Evolutionary conservation across 441 rosid genomes (phyloP), one percentile per base, ranked within the genome.

Genomic region (Pelargonium australe): DNA sequence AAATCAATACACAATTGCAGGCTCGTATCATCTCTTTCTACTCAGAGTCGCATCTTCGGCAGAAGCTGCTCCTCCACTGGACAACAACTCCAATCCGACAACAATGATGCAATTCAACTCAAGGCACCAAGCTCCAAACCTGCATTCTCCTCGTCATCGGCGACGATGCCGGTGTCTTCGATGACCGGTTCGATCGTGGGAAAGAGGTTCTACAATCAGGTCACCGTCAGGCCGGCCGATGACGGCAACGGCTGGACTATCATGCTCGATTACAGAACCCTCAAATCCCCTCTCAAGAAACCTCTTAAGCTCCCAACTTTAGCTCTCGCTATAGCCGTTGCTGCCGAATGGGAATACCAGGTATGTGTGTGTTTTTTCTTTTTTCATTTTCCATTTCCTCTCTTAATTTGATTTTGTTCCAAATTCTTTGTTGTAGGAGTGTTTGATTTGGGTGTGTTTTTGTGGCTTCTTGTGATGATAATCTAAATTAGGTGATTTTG

Each of bases 301-400:
- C 83, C 91, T 67, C 88, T 95, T 37, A 90, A 90, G 81, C 77
- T 92, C 67, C 97, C 86, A 0, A 85, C 88, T 82, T 77, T 85
- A 78, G 87, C 84, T 25, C 90, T 92, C 34, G 97, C 99, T 16
- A 90, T 88, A 70, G 98, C 98, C 74, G 77, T 95, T 71, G 97
- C 94, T 51, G 92, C 87, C 68, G 99, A 95, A 77, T 92, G 97
- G 98, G 96, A 92, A 34, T 95, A 86, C 79, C 98, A 95, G 98
- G 98, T 95, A 3, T 63, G 43, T 49, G 13, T 20, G 23, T 20
- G n/a, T n/a, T 20, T 58, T 23, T 41, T 2, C 69, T 47, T 14
- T 44, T 55, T 37, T 68, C 23, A 1, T 23, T 58, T 34, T 4
- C 1, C 34, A 49, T 20, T 58, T 17, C 25, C 61, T 63, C 58